Evolutionary conservation across 495 filamentous ascomycete species (phyloP).

Genomic region (Halenospora varia): DNA sequence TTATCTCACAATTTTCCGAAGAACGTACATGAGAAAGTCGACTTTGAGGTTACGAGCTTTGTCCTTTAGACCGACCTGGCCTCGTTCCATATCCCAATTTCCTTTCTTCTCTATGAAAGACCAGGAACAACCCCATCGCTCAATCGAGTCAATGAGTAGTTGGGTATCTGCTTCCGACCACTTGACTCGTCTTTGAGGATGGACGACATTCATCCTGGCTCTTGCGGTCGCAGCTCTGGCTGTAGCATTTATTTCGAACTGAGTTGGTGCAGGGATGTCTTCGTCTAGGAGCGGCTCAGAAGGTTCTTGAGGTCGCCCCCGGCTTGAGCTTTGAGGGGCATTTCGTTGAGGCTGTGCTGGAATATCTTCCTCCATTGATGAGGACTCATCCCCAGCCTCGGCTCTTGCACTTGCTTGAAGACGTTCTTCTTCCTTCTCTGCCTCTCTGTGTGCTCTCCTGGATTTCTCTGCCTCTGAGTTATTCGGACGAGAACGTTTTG

Average conservation of each 20-base stretch:
- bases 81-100: conserved; percentile 32
- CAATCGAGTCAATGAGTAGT: conserved; percentile 46
- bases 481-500: conserved; percentile 13
- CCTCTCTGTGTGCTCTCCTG: background rate
- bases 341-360: conserved; percentile 13
- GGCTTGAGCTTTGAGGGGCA: too few species aligned
- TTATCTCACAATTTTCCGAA: too few species aligned
- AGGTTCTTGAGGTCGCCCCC: too few species aligned
- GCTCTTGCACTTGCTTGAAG: background rate
- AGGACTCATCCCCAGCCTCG: background rate
- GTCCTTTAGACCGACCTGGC: conserved; percentile 60
- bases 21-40: conserved; percentile 51
- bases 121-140: conserved; percentile 48
- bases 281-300: too few species aligned
- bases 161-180: conserved; percentile 42
- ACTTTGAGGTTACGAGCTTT: conserved; percentile 63
- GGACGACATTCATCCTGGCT: background rate
- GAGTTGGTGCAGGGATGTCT: conserved; percentile 9
- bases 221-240: conserved; percentile 14
- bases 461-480: conserved; percentile 5
- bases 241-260: too few species aligned
- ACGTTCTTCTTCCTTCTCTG: background rate
- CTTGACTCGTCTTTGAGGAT: conserved; percentile 40
- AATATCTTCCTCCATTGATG: background rate
- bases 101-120: conserved; percentile 39